Percentiles rank a stretch among this genome's conserved stretches.
phyloP scores from a whole-genome alignment of 495 filamentous ascomycete genomes.

The Extremus antarcticus region DNA sequence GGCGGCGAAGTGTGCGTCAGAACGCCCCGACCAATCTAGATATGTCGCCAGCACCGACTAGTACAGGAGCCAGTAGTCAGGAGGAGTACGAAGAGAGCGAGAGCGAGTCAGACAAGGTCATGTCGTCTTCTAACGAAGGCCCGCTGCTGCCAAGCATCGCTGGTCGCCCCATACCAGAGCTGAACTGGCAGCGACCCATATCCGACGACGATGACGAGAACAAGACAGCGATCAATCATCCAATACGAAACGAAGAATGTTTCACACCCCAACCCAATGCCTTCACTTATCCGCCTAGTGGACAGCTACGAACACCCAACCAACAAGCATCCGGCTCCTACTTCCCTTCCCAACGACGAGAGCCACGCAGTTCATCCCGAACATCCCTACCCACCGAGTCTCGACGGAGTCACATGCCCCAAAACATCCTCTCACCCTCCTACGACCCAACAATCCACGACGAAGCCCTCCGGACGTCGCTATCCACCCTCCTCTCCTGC shows the following conservation, averaged over 20 bases:
- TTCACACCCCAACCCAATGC: constrained; percentile 85
- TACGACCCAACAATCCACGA: constrained; percentile 64
- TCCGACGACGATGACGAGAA: constrained; percentile 75
- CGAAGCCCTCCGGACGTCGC: constrained; percentile 78
- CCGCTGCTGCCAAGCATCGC: constrained; percentile 31
- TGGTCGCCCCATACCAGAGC: background rate
- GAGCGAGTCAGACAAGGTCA: constrained; percentile 69
- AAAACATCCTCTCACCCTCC: constrained; percentile 59
- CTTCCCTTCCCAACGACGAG: constrained; percentile 26
- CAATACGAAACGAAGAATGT: constrained; percentile 40
- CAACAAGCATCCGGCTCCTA: constrained; percentile 33
- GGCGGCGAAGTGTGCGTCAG: constrained; percentile 46
- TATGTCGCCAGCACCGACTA: constrained; percentile 22
- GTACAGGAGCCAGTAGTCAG: constrained; percentile 57
- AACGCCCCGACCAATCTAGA: constrained; percentile 29
- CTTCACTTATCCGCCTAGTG: constrained; percentile 70
- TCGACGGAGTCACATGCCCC: constrained; percentile 33
- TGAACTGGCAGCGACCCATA: constrained; percentile 23
- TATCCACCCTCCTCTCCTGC: constrained; percentile 89
- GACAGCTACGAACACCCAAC: constrained; percentile 28
- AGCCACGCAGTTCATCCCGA: no score
- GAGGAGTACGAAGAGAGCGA: constrained; percentile 84
- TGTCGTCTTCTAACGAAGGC: constrained; percentile 78
- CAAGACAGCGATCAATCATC: constrained; percentile 64
- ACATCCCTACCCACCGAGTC: background rate